A percentile compares a stretch with the other conserved stretches of the same genome.
phyloP scores from a whole-genome alignment of 768 basidiomycete genomes.

The Boletus rex-veris region DNA sequence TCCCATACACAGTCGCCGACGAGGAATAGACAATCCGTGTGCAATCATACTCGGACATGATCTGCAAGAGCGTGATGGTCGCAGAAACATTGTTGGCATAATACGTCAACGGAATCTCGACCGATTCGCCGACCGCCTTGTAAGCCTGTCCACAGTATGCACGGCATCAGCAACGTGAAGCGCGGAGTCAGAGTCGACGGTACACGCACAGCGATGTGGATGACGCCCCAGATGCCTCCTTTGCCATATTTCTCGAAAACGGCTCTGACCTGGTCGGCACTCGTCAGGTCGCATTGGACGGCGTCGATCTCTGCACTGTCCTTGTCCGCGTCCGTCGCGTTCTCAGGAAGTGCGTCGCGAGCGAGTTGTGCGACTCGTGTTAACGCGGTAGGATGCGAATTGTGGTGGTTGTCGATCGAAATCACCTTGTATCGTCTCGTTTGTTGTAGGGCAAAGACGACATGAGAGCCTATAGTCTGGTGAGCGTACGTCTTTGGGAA shows the following conservation, averaged over 20 bases:
- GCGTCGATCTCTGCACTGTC: slow-evolving; percentile 72
- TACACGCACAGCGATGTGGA: slow-evolving; percentile 84
- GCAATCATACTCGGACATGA: slow-evolving; percentile 83
- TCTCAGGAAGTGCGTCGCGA: slow-evolving; percentile 60
- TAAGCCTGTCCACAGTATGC: slow-evolving; percentile 65
- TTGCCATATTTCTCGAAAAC: slow-evolving; percentile 85
- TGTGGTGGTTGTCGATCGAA: slow-evolving; percentile 93
- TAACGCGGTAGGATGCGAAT: slow-evolving; percentile 77
- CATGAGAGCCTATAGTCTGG: slow-evolving; percentile 73
- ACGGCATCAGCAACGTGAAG: slow-evolving; percentile 47
- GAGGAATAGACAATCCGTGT: slow-evolving; percentile 93
- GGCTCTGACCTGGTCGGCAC: slow-evolving; percentile 61
- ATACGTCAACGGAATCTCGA: slow-evolving; percentile 88
- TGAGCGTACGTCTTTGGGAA: slow-evolving; percentile 9
- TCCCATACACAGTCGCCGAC: slow-evolving; percentile 97
- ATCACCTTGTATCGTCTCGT: slow-evolving; percentile 90
- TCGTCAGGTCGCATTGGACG: slow-evolving; percentile 70
- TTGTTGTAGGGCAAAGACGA: slow-evolving; percentile 81
- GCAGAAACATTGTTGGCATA: slow-evolving; percentile 93
- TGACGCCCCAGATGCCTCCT: slow-evolving; percentile 93
- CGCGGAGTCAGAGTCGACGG: background rate
- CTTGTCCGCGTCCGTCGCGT: slow-evolving; percentile 64
- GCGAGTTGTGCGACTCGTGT: slow-evolving; percentile 79
- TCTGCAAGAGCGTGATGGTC: slow-evolving; percentile 79
- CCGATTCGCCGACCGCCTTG: slow-evolving; percentile 97